Base-by-base conservation (phyloP, 1,139 yeast species). In the Zygosaccharomyces sapae region DNA sequence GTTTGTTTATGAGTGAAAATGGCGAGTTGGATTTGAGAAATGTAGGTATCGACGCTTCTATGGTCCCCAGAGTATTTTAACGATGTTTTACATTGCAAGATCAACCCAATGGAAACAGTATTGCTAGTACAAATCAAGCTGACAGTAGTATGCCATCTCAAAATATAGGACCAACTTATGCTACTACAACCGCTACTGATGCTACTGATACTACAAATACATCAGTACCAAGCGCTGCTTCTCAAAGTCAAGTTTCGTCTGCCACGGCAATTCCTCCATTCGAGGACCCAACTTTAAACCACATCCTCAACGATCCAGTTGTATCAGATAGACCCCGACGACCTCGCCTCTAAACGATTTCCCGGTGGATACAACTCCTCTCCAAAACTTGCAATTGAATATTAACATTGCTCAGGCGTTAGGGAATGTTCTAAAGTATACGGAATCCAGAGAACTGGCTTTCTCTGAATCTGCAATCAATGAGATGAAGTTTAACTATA, bases 321-420 rank as follows among this genome's bases (percentile, higher is more conserved):
- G 41, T 45, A 8, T 19, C 49, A 18, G 45, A 41, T 25, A 38
- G 46, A 12, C 43, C 41, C 34, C 42, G 25, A 19, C 29, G 12
- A 24, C 43, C 27, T 40, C 41, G 20, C 38, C 49, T 20, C 38
- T 48, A 16, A 34, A 43, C 10, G 49, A 45, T 18, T 46, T 40
- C 29, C 33, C 41, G 13, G 10, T 45, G 8, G 49, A 35, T 19
- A 8, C 47, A 22, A 42, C 41, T 27, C 41, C 52, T 19, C 41
- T 42, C n/a, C 51, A 55, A 8, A 52, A 55, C 8, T 38, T 59
- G 16, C 59, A 62, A 40, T 53, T 60, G 2, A 59, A 57, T 46
- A 55, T 63, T 7, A 61, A 61, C 22, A 55, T 64, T 30, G 67
- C 67, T 19, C 63, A 59, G 38, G 56, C 67, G 5, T 50, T 64